phyloP scores from a whole-genome alignment of 805 yeast genomes.

The Diddensiella transvaalensis region DNA sequence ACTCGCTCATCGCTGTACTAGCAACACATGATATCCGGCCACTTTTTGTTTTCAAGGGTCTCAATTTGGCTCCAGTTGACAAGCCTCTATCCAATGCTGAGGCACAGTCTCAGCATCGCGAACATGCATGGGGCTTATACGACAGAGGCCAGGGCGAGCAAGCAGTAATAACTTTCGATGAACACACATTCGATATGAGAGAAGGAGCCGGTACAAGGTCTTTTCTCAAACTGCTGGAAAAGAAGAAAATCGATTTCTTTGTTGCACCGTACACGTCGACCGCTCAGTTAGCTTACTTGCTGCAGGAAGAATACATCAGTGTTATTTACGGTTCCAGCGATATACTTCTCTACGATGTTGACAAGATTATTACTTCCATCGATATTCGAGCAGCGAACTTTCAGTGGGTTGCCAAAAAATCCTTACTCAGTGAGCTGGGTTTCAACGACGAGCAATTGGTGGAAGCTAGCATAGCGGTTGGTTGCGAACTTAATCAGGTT shows the following conservation, averaged over 20 bases:
- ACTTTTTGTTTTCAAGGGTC: slow-evolving; percentile 73
- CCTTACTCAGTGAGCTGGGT: slow-evolving; percentile 56
- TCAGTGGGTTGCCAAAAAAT: slow-evolving; percentile 56
- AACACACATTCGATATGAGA: slow-evolving; percentile 18
- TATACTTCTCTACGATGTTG: slow-evolving; percentile 58
- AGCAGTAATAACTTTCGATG: slow-evolving; percentile 29
- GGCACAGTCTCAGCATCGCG: slow-evolving; percentile 26
- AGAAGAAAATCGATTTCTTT: slow-evolving; percentile 56
- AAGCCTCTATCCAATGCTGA: slow-evolving; percentile 13
- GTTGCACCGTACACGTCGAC: slow-evolving; percentile 82
- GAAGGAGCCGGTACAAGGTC: slow-evolving; percentile 35
- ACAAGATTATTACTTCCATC: slow-evolving; percentile 68
- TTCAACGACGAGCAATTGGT: slow-evolving; percentile 63
- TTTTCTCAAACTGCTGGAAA: slow-evolving; percentile 54
- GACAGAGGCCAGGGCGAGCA: slow-evolving; percentile 36
- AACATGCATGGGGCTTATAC: slow-evolving; percentile 42
- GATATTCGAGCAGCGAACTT: slow-evolving; percentile 64
- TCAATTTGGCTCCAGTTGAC: slow-evolving; percentile 37
- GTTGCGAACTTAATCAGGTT: slow-evolving; percentile 68
- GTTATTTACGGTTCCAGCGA: slow-evolving; percentile 85
- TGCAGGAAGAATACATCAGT: slow-evolving; percentile 55
- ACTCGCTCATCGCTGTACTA: slow-evolving; percentile 60
- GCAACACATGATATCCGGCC: slow-evolving; percentile 66
- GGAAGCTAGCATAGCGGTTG: slow-evolving; percentile 74
- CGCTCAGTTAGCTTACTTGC: slow-evolving; percentile 71